Conservation (phyloP, 1,284 basidiomycete species). For the Apiotrichum sp. region DNA sequence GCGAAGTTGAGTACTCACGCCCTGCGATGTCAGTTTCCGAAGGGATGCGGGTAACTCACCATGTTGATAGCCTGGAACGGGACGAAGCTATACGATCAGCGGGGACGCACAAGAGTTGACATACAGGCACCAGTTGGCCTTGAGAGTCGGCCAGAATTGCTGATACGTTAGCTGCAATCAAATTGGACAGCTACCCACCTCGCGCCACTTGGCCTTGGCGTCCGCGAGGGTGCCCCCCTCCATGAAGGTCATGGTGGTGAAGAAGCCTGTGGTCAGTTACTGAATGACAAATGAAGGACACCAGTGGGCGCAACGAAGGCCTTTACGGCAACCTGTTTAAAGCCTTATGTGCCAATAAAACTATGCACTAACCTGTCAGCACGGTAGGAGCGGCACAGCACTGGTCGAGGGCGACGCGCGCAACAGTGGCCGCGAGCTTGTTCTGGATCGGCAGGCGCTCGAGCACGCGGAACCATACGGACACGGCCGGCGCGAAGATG, state of each 20-base stretch:
- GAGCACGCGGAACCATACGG: conserved; percentile 43
- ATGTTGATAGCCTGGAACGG: conserved; percentile 49
- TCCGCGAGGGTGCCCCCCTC: conserved; percentile 47
- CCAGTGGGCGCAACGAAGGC: no score
- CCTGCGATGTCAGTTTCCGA: conserved; percentile 5
- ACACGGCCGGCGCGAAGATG: conserved; percentile 47
- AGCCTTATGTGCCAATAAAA: no score
- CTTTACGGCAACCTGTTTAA: no score
- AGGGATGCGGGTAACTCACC: conserved; percentile 20
- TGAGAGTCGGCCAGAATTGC: conserved; percentile 39
- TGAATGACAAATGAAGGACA: no score
- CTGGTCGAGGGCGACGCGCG: conserved; percentile 47
- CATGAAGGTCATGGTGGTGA: conserved; percentile 47
- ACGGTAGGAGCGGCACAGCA: conserved; percentile 48
- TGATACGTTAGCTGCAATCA: conserved; percentile 7
- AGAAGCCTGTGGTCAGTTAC: conserved; percentile 41
- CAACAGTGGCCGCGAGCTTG: conserved; percentile 34
- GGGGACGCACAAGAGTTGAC: conserved; percentile 3
- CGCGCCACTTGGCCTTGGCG: conserved; percentile 42
- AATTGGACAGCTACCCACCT: conserved; percentile 17
- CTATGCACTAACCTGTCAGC: conserved; percentile 28
- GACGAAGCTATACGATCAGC: conserved; percentile 32
- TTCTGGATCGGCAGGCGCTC: conserved; percentile 37
- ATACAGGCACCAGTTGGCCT: conserved; percentile 45
- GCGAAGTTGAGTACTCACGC: conserved; percentile 16